Percentiles rank a stretch among this genome's conserved stretches.
Evolutionary conservation across 345 rosid genomes (phyloP).

Genomic region (Cardamine occulta): DNA sequence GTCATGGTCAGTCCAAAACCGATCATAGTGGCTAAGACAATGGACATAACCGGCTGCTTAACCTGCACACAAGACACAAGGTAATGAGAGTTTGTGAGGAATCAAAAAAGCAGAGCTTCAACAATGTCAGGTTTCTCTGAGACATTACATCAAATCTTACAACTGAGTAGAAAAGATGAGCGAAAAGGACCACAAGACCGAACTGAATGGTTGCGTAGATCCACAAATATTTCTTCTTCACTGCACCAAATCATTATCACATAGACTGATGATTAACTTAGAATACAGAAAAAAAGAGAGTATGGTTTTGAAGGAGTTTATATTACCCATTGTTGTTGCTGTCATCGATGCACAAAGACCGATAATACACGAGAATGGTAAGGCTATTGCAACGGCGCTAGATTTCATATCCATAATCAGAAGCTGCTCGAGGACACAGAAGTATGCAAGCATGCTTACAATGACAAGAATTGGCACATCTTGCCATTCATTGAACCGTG

Average conservation of each 20-base stretch:
- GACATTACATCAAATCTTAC: conserved; percentile 52
- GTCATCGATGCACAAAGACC: conserved; percentile 83
- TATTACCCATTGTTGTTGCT: conserved; percentile 84
- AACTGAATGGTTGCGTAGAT: conserved; percentile 73
- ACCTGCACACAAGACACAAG: conserved; percentile 32
- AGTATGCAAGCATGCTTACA: conserved; percentile 74
- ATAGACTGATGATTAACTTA: neutral
- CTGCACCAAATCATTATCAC: conserved; percentile 44
- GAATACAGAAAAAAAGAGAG: neutral
- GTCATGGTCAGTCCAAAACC: conserved; percentile 80
- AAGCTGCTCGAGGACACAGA: conserved; percentile 71
- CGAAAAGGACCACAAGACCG: conserved; percentile 66
- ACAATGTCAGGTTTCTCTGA: neutral
- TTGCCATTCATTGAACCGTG: conserved; percentile 78
- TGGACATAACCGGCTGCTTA: conserved; percentile 67
- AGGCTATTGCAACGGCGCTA: conserved; percentile 76
- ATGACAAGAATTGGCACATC: conserved; percentile 79
- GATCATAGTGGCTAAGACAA: conserved; percentile 72
- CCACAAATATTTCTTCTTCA: conserved; percentile 68
- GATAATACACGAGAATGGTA: conserved; percentile 78
- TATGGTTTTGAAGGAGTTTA: neutral
- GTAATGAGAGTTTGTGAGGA: neutral
- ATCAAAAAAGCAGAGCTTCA: conserved; percentile 16
- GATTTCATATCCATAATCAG: conserved; percentile 66
- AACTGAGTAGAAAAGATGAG: conserved; percentile 71